phyloP scores from a whole-genome alignment of 148 eudicot species.

The Heliamphora exappendiculata region DNA sequence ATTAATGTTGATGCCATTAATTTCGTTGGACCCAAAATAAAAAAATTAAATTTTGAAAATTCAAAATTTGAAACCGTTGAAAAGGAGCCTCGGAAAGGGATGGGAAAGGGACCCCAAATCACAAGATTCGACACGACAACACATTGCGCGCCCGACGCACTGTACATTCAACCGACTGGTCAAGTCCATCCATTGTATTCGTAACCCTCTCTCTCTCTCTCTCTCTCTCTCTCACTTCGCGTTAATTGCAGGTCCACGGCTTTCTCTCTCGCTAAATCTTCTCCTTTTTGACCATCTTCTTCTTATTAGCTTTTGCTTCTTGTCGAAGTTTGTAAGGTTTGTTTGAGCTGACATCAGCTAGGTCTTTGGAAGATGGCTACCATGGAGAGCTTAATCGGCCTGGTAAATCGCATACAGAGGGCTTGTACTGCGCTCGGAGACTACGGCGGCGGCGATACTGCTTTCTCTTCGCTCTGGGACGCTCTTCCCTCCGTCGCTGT shows the following conservation, averaged over 20 bases:
- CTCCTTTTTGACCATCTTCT: background rate
- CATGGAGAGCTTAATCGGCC: constrained; percentile 64
- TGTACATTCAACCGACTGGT: too few relatives aligned
- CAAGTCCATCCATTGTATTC: too few relatives aligned
- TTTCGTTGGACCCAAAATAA: too few relatives aligned
- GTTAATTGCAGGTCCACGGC: constrained; percentile 1
- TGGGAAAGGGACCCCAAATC: background rate
- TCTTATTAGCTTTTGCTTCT: background rate
- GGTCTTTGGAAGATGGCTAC: constrained; percentile 29
- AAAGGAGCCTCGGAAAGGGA: background rate
- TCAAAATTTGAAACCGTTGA: constrained; percentile 16
- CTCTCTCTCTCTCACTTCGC: background rate
- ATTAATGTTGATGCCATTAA: too few relatives aligned
- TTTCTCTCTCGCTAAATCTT: too few relatives aligned
- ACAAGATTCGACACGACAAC: too few relatives aligned
- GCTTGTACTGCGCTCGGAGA: constrained; percentile 65
- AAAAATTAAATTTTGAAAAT: constrained; percentile 4
- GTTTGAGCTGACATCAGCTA: background rate
- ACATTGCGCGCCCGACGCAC: too few relatives aligned
- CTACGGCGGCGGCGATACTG: constrained; percentile 44
- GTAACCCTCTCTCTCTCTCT: too few relatives aligned
- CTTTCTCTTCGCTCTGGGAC: constrained; percentile 64
- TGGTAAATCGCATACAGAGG: constrained; percentile 55
- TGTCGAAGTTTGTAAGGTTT: constrained; percentile 6
- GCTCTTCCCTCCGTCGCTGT: constrained; percentile 72